Conservation (phyloP, 2,329 filamentous ascomycete genomes). For the Diplodia corticola region DNA sequence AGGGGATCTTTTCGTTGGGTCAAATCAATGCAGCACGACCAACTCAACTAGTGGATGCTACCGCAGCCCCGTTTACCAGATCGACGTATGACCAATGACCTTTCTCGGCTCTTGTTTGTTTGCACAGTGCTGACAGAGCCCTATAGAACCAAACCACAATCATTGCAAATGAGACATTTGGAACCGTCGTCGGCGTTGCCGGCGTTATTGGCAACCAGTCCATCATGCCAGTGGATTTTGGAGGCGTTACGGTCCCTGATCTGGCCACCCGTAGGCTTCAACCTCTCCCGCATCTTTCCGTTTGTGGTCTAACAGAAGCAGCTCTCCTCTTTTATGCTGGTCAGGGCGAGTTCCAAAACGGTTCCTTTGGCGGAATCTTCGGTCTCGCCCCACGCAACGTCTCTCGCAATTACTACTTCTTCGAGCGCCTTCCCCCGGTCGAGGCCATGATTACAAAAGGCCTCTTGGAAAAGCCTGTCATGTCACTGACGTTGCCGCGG, state of each 20-base stretch:
- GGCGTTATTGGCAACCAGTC: slow-evolving; percentile 6
- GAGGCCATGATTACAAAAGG: neutral
- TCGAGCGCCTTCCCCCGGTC: neutral
- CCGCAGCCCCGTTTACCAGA: neutral
- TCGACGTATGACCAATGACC: neutral
- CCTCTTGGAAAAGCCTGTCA: neutral
- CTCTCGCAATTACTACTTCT: slow-evolving; percentile 12
- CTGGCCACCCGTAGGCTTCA: neutral
- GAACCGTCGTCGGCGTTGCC: neutral
- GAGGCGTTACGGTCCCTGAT: neutral
- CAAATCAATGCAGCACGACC: slow-evolving; percentile 2
- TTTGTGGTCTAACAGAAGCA: neutral
- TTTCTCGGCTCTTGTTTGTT: neutral
- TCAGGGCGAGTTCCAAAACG: slow-evolving; percentile 2
- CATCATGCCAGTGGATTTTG: slow-evolving; percentile 3
- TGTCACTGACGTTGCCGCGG: neutral
- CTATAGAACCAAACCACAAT: neutral
- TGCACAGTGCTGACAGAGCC: neutral
- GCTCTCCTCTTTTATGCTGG: neutral
- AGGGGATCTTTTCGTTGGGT: slow-evolving; percentile 3
- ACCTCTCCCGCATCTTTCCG: neutral
- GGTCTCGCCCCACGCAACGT: slow-evolving; percentile 1
- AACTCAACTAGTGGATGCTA: slow-evolving; percentile 2
- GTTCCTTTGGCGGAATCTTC: neutral
- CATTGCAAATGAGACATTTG: slow-evolving; percentile 5